Conservation (phyloP, 2,329 filamentous ascomycete species). For the Bipolaris gigantea region DNA sequence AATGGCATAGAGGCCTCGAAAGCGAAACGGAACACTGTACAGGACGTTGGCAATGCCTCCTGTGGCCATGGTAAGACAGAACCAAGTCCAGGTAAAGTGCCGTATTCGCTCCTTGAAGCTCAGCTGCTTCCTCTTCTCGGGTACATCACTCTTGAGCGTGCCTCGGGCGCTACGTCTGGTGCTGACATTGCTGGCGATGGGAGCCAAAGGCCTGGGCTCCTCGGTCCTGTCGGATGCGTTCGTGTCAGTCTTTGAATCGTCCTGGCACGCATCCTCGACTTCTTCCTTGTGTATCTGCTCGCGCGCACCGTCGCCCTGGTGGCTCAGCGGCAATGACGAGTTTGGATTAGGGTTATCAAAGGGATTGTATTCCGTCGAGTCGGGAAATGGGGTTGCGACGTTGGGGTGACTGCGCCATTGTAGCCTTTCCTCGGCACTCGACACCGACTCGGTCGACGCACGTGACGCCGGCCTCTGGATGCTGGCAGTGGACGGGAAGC, state of each 20-base stretch:
- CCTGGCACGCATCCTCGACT: slow-evolving; percentile 3
- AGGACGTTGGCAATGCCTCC: slow-evolving; percentile 64
- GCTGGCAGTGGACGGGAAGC: slow-evolving; percentile 7
- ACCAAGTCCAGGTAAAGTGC: slow-evolving; percentile 77
- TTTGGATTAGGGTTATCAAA: slow-evolving; percentile 23
- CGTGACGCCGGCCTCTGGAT: slow-evolving; percentile 1
- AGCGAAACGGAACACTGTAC: slow-evolving; percentile 51
- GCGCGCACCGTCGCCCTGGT: not conserved
- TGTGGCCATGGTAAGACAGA: slow-evolving; percentile 68
- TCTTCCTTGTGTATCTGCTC: slow-evolving; percentile 4
- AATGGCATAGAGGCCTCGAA: slow-evolving; percentile 51
- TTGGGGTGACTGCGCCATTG: slow-evolving; percentile 31
- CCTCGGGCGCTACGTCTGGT: slow-evolving; percentile 1
- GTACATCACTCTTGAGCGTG: not conserved
- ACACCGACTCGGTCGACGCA: slow-evolving; percentile 14
- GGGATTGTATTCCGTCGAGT: slow-evolving; percentile 17
- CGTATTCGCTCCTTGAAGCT: slow-evolving; percentile 58
- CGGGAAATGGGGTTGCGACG: slow-evolving; percentile 20
- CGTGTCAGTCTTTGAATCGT: not conserved
- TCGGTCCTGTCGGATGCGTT: slow-evolving; percentile 6
- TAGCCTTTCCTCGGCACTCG: slow-evolving; percentile 26
- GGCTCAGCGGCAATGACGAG: slow-evolving; percentile 1
- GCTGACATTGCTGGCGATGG: slow-evolving; percentile 1
- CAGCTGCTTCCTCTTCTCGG: slow-evolving; percentile 13
- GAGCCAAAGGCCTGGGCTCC: not conserved